These are phyloP conservation scores for Tanacetum coccineum DNA, from an alignment of 129 eudicot species.

Conservation along the genomic window DNA sequence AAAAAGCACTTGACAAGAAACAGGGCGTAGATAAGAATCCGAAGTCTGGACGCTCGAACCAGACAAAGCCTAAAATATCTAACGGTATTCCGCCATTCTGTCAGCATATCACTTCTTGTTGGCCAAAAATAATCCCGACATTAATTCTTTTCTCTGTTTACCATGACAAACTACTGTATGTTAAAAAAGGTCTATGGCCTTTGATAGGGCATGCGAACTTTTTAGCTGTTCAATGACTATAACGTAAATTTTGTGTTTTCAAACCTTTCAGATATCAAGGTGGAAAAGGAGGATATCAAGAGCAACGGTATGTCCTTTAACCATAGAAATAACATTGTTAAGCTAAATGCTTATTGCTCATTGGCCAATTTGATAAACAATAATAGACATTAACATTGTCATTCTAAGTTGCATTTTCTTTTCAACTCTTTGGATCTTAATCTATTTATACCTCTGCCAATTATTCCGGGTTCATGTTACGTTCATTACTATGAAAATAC, in stretches of 20 bases:
- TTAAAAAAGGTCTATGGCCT: neutral
- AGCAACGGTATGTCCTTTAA: conserved; percentile 44
- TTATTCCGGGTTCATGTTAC: conserved; percentile 15
- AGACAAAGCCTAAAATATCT: conserved; percentile 61
- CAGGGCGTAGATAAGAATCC: conserved; percentile 56
- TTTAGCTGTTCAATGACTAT: neutral
- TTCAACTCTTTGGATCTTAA: conserved; percentile 4
- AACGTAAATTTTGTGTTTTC: neutral
- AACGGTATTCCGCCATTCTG: conserved; percentile 40
- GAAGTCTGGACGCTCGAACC: conserved; percentile 55
- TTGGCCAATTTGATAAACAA: neutral
- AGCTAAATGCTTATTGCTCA: neutral
- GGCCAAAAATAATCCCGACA: too few species aligned
- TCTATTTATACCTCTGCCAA: conserved; percentile 11
- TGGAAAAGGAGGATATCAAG: conserved; percentile 39
- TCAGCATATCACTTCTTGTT: conserved; percentile 4
- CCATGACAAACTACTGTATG: neutral
- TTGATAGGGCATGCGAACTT: neutral
- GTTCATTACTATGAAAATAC: neutral
- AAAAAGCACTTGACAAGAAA: conserved; percentile 61
- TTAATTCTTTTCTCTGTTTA: neutral
- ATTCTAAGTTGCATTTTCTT: conserved; percentile 6
- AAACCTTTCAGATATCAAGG: conserved; percentile 50
- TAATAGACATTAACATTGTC: neutral
- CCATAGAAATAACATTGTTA: conserved; percentile 2